Base-by-base conservation (phyloP, 768 basidiomycete genomes). In the Mycena indigotica region DNA sequence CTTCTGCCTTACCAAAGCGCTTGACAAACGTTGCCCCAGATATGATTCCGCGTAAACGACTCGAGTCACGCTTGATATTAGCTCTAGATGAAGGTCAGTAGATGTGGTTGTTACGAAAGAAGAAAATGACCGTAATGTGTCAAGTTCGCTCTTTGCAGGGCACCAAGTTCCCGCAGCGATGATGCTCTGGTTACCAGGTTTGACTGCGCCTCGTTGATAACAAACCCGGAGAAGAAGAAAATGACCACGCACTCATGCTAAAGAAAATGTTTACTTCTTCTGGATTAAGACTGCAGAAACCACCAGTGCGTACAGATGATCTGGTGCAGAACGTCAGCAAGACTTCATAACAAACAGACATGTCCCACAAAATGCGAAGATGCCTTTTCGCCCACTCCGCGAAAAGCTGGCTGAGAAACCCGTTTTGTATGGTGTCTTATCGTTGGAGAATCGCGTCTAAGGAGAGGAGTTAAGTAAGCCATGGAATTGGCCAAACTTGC, bases 361-460 rank as follows among this genome's bases (percentile, higher is more conserved):
- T n/a, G n/a, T n/a, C 89, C 75, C 69, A 92, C 94, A 95, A 17
- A 78, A 80, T 21, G 95, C 95, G 70, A 93, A 98, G 13, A 88
- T 84, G 0, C 95, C 93, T 67, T 98, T 98, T 39, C 91, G 76
- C 2, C 96, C 96, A 26, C 89, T 89, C 46, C 97, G 79, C 3
- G 93, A 95, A 64, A 95, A 91, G 53, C 87, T 89, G 0, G 92
- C 90, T 0, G 89, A 88, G 28, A 98, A 80, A 10, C 80, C 79
- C 5, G 72, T 82, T 74, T 98, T 98, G 77, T 99, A 99, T 0
- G 96, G 96, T 4, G 96, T 99, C 75, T 95, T 95, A 69, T 95
- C 91, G 55, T 92, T 92, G 67, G 90, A 93, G 73, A 96, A 97
- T 15, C 95, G 84, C 23, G 96, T 71, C 91, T 93, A 57, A 17